Base-by-base conservation (phyloP, 306 rosid genomes). In the Vigna trinervia region DNA sequence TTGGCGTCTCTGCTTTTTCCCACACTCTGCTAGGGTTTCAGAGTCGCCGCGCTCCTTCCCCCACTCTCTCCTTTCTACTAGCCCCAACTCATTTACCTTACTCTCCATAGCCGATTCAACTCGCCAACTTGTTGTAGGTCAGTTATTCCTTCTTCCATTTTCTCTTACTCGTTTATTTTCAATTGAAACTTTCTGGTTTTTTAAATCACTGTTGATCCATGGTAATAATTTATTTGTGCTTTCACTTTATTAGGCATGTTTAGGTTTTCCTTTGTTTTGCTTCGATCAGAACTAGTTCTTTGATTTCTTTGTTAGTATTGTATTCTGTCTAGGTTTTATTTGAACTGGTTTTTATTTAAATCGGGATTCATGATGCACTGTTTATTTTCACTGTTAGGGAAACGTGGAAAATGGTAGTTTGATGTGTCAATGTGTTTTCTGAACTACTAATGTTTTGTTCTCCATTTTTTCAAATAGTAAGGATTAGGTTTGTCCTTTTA, bases 21-120 rank as follows among this genome's bases (percentile, higher is more conserved):
- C 85, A 61, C 87, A 60, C 96, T 85, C 93, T 89, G 85, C 93
- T 91, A 91, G 96, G 96, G 96, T 91, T 91, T 86, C 92, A 76
- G 86, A 86, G 83, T 89, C 83, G 91, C 90, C 90, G 90, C 92
- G 82, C 85, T 71, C 79, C 84, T 71, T 48, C 83, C 43, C 14
- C 66, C 43, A 45, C 53, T 53, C 76, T 60, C 14, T 30, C 56
- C 39, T 12, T 38, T 15, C 81, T 56, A 75, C 80, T 80, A 47
- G 71, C 12, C 23, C 30, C n/a, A 45, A 45, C 50, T 45, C 47
- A 3, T 47, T 61, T n/a, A 75, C 56, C 54, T 45, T 17, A 48
- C 69, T 74, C 80, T 13, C 70, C 39, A 39, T 57, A 48, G 22
- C 80, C 83, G 83, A 78, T 73, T 86, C 85, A 26, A 77, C 74